Base-by-base conservation (phyloP, 2,329 filamentous ascomycete species). In the Diatrype stigma region DNA sequence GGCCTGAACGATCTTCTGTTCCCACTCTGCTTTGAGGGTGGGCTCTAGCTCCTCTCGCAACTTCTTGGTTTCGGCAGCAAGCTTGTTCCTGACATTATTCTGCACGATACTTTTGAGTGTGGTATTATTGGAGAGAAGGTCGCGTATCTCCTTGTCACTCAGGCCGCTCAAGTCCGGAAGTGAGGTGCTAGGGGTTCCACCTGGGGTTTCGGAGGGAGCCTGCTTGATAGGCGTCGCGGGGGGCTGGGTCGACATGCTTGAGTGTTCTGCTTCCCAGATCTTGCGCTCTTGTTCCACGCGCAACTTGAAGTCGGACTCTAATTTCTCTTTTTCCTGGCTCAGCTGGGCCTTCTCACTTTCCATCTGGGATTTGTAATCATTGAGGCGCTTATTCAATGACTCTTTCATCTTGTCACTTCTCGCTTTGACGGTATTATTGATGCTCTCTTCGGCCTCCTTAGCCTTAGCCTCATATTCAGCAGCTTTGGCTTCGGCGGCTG, bases 391-490 rank as follows among this genome's bases (percentile, higher is more conserved):
- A 60, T 85, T 86, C 46, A 90, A 71, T 2, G 79, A 71, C 21
- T 80, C 76, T 62, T 85, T 87, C 85, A 90, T 87, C 64, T 80
- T 81, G 42, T 89, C 82, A 1, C 84, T 84, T 42, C 85, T 79
- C 48, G 78, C 73, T 60, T 87, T 87, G 52, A 89, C 75, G 11
- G 79, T 83, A 34, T 70, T 72, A 50, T 81, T 75, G 44, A 84
- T 78, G 49, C 75, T 78, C 28, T 82, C 79, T 62, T 92, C 87
- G 16, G 87, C 73, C 53, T 85, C 81, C 49, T 80, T 77, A 1
- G 75, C 79, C 67, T 85, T 86, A 14, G 75, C 72, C 62, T 90
- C 85, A 45, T 81, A 79, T 58, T 87, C 84, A 3, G 78, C 74
- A 8, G 86, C 81, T 63, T 78, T 82, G 26, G 81, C 74, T 64